Base-by-base conservation (phyloP, 352 stramenopile genomes). In the Globisporangium paroecandrum region DNA sequence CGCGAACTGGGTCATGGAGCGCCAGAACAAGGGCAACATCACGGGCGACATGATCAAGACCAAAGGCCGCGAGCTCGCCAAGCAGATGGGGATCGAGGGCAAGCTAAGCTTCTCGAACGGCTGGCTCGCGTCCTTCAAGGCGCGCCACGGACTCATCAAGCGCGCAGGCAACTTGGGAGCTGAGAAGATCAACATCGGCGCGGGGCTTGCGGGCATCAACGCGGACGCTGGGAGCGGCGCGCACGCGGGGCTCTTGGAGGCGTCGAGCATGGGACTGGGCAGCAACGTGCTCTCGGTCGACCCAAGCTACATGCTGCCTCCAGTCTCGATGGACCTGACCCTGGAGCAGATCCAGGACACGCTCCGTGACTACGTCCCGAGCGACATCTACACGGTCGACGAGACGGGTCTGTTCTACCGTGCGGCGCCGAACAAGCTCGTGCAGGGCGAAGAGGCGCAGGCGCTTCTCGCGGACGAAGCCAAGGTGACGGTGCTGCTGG, bases 21-120 rank as follows among this genome's bases (percentile, higher is more conserved):
- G 87, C 55, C 87, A 95, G 77, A 91, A 91, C 76, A 93, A 94
- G 69, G 81, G 82, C 69, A 94, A 89, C 72, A 91, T 95, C 69
- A 94, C 87, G n/a, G 87, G 87, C 36, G 87, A 95, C 68, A 91
- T 93, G 80, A 93, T 95, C 77, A 94, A 94, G 75, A 82, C 77
- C 49, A 95, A 94, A 53, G 87, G 85, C 38, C 81, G 85, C 27
- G 85, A 95, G 61, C 73, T 95, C 25, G 78, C 82, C 63, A 92
- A 91, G 74, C 85, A 94, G 62, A 94, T 95, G 85, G 82, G 81
- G 0, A 74, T 94, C 12, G 84, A 93, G 24, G 86, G 84, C 38
- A 93, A 94, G 62, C 69, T 95, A 4, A 84, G 83, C 56, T 95
- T 94, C 72, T 95, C 87, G 4, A 95, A 95, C 68, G 87, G 87